A percentile compares a stretch with the other conserved stretches of the same genome.
Conservation (phyloP, 140 eudicot genomes). For the Bidens hawaiensis region DNA sequence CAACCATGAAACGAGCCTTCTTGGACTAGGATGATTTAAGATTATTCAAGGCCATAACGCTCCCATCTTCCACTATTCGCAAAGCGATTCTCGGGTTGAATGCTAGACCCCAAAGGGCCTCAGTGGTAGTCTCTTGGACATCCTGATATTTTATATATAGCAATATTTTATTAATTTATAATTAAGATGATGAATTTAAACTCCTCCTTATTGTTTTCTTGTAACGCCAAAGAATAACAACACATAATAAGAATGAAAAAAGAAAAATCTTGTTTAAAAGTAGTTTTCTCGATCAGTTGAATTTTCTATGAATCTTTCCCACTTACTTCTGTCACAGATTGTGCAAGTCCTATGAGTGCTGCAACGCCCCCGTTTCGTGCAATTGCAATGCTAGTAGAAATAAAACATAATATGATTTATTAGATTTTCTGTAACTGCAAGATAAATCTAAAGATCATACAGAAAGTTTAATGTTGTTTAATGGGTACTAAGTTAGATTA, state of each 20-base stretch:
- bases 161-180: neutral
- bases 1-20: constrained; percentile 96
- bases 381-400: constrained; percentile 70
- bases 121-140: constrained; percentile 95
- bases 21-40: constrained; percentile 73
- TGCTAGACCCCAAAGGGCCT: constrained; percentile 97
- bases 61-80: constrained; percentile 87
- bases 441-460: neutral
- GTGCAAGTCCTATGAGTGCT: constrained; percentile 71
- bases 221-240: no score
- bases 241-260: neutral
- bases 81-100: constrained; percentile 86
- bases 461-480: no score
- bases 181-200: no score
- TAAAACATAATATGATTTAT: constrained; percentile 10
- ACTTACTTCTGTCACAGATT: constrained; percentile 66
- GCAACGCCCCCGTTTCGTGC: constrained; percentile 94
- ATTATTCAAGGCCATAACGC: constrained; percentile 64
- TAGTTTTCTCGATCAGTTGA: neutral
- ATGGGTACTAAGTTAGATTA: no score
- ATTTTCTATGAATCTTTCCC: no score
- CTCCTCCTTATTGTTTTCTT: no score
- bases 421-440: constrained; percentile 2
- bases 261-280: no score
- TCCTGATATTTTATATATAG: constrained; percentile 47